phyloP scores from a whole-genome alignment of 73 alveolate genomes.

The Stentor coeruleus region DNA sequence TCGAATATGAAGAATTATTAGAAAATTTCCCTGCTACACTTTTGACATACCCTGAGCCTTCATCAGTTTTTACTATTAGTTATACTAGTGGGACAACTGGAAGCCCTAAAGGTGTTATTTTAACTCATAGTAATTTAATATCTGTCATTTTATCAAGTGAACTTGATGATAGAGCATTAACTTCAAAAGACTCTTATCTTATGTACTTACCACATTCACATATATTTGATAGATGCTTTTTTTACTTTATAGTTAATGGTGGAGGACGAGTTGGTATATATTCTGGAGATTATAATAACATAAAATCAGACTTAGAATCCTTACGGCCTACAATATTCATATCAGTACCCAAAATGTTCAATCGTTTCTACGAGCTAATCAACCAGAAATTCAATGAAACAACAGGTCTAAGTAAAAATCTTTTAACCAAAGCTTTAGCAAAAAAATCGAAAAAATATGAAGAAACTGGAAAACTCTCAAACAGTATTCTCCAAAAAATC shows the following conservation, averaged over 20 bases:
- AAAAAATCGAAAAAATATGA: constrained; percentile 46
- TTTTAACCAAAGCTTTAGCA: constrained; percentile 69
- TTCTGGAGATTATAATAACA: no score
- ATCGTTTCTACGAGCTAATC: no score
- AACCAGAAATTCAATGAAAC: no score
- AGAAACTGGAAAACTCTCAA: constrained; percentile 51
- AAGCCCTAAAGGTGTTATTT: constrained; percentile 82
- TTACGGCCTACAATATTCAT: no score
- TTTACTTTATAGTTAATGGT: no score
- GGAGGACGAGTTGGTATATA: no score
- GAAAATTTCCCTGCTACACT: no score
- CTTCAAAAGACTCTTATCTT: constrained; percentile 62
- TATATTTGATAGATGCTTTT: constrained; percentile 75
- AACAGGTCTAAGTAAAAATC: constrained; percentile 49
- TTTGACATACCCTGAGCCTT: constrained; percentile 38
- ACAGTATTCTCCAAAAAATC: constrained; percentile 68
- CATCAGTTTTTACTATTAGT: constrained; percentile 63
- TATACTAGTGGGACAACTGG: constrained; percentile 90
- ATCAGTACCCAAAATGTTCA: no score
- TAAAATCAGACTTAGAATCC: no score
- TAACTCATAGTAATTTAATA: constrained; percentile 53
- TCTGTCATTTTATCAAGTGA: constrained; percentile 49
- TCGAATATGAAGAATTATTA: no score
- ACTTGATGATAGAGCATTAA: constrained; percentile 48
- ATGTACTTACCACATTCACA: constrained; percentile 82